Base-by-base conservation (phyloP, 2,329 filamentous ascomycete genomes). In the Endoconidiophora polonica region DNA sequence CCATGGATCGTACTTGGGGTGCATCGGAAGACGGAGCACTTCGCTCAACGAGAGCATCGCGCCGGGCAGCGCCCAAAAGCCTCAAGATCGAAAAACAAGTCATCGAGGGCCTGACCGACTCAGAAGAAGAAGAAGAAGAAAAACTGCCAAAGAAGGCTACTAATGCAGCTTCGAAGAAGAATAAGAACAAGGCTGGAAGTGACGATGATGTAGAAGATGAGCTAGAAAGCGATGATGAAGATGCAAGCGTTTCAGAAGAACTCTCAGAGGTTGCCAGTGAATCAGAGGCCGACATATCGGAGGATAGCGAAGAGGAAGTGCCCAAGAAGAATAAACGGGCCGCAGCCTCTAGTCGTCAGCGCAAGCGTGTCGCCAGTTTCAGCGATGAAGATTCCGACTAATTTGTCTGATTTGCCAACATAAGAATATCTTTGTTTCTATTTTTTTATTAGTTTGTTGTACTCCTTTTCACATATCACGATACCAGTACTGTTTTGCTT, bases 1-100 rank as follows among this genome's bases (percentile, higher is more conserved):
- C 91, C 61, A 88, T 86, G 59, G 81, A 86, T 53, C 74, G 77
- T 56, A 71, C 74, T 46, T 95, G 88, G 87, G 90, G 90, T 1
- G 63, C 66, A 38, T 63, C 63, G 3, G 46, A 49, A 23, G 46
- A 46, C 1, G 61, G 60, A n/a, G 60, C 63, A 2, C 29, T 10
- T 33, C 64, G 68, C 6, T 66, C 68, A 18, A 71, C 70, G 44
- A 43, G 52, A 3, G 29, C 52, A 66, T 65, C 46, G 65, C 64
- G 41, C 60, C 59, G 33, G 58, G 29, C 29, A 5, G 48, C 48
- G 12, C 48, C 48, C 10, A 51, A 51, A 18, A 51, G 48, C 36
- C 23, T 53, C 4, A 53, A 50, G 44, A 51, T 53, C 61, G 60
- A 41, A 61, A 62, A 52, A 64, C 64, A 62, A 54, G 56, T 54